Conservation (phyloP, 2,329 filamentous ascomycete genomes). For the Xylaria sp. region DNA sequence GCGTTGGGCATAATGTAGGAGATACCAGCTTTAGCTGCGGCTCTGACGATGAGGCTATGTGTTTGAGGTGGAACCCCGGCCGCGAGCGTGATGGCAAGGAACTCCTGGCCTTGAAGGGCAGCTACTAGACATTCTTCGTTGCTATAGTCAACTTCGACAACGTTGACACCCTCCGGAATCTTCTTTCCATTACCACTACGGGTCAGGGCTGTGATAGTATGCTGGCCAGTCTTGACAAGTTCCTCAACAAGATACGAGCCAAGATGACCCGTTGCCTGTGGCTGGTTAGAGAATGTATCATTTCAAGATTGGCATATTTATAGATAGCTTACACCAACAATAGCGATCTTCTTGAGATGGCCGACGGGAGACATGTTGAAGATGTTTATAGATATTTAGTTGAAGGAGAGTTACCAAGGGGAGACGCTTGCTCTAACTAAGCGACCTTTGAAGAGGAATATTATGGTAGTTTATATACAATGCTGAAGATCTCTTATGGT, state of each 20-base stretch:
- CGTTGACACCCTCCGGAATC: constrained; percentile 56
- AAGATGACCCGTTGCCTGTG: constrained; percentile 54
- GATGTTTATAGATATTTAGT: neutral
- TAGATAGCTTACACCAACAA: constrained; percentile 48
- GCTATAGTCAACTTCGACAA: constrained; percentile 54
- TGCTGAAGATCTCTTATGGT: neutral
- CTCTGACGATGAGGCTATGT: constrained; percentile 60
- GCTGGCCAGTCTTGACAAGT: constrained; percentile 58
- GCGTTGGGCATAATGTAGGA: constrained; percentile 65
- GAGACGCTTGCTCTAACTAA: neutral
- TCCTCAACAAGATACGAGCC: constrained; percentile 51
- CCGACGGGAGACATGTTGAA: constrained; percentile 2
- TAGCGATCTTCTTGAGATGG: constrained; percentile 26
- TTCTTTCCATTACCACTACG: constrained; percentile 54
- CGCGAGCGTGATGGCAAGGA: constrained; percentile 64
- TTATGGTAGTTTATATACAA: neutral
- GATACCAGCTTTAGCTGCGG: constrained; percentile 64
- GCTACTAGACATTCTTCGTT: constrained; percentile 53
- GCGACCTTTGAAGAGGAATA: neutral
- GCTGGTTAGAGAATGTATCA: neutral
- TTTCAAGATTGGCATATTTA: no score
- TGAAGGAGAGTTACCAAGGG: neutral
- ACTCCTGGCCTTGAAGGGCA: constrained; percentile 64
- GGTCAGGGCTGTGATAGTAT: constrained; percentile 61
- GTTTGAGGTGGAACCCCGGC: constrained; percentile 55